phyloP scores from a whole-genome alignment of 164 flowering plant species.

The grape (Vitis vinifera) region ASM3070453v1 NC_081806.1:18342001-18342500 shows the following conservation, averaged over 20 bases:
- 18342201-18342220: conserved; percentile 29
- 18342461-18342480: conserved; percentile 16
- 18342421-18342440: conserved; percentile 15
- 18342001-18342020: conserved; percentile 16
- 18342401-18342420: conserved; percentile 14
- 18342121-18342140: conserved; percentile 9
- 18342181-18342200: conserved; percentile 11
- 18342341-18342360: conserved; percentile 19
- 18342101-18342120: conserved; percentile 8
- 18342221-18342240: conserved; percentile 9
- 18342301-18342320: conserved; percentile 39
- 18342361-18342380: conserved; percentile 47
- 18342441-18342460: conserved; percentile 18
- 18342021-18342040: conserved; percentile 24
- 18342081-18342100: conserved; percentile 19
- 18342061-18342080: conserved; percentile 18
- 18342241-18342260: conserved; percentile 10
- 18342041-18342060: conserved; percentile 13
- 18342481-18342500: conserved; percentile 41
- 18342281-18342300: conserved; percentile 43
- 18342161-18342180: conserved; percentile 7
- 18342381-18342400: conserved; percentile 23
- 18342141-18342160: conserved; percentile 6
- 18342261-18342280: conserved; percentile 17
- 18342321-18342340: conserved; percentile 20